phyloP scores from a whole-genome alignment of 495 filamentous ascomycete species.

The Penicillium atrosanguineum region DNA sequence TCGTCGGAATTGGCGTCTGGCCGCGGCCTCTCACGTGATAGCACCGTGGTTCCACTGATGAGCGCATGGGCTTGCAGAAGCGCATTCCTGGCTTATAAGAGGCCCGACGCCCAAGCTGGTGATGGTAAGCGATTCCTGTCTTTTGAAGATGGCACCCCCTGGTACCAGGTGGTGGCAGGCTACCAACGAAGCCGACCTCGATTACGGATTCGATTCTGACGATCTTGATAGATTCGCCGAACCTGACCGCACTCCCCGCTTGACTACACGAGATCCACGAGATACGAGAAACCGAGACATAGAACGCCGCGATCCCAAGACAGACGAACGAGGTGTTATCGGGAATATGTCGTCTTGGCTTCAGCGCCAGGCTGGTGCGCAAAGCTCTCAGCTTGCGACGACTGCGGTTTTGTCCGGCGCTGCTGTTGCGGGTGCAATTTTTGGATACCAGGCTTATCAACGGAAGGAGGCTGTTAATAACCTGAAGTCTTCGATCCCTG shows the following conservation, averaged over 20 bases:
- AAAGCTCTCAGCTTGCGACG: slow-evolving; percentile 65
- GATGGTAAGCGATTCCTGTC: slow-evolving; percentile 11
- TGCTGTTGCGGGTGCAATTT: slow-evolving; percentile 67
- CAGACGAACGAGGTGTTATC: slow-evolving; percentile 15
- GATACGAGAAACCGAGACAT: background rate
- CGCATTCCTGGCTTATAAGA: slow-evolving; percentile 18
- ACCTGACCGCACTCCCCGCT: slow-evolving; percentile 10
- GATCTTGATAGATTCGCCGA: slow-evolving; percentile 23
- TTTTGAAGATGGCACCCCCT: slow-evolving; percentile 11
- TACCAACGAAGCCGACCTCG: slow-evolving; percentile 24
- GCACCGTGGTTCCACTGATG: slow-evolving; percentile 25
- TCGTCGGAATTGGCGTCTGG: slow-evolving; percentile 12
- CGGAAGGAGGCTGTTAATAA: slow-evolving; percentile 60
- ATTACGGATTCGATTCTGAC: slow-evolving; percentile 35
- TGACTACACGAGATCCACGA: slow-evolving; percentile 6
- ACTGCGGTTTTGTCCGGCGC: slow-evolving; percentile 75
- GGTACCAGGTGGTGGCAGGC: slow-evolving; percentile 26
- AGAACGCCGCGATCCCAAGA: background rate
- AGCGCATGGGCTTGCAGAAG: slow-evolving; percentile 24
- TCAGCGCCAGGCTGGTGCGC: slow-evolving; percentile 49
- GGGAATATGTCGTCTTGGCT: slow-evolving; percentile 57
- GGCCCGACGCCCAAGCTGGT: slow-evolving; percentile 12
- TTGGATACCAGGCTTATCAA: slow-evolving; percentile 66
- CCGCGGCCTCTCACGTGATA: slow-evolving; percentile 22
- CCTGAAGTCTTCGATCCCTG: slow-evolving; percentile 72